Percentiles rank a stretch among this genome's conserved stretches.
phyloP scores from a whole-genome alignment of 768 basidiomycete species.

The Mycena leptocephala region DNA sequence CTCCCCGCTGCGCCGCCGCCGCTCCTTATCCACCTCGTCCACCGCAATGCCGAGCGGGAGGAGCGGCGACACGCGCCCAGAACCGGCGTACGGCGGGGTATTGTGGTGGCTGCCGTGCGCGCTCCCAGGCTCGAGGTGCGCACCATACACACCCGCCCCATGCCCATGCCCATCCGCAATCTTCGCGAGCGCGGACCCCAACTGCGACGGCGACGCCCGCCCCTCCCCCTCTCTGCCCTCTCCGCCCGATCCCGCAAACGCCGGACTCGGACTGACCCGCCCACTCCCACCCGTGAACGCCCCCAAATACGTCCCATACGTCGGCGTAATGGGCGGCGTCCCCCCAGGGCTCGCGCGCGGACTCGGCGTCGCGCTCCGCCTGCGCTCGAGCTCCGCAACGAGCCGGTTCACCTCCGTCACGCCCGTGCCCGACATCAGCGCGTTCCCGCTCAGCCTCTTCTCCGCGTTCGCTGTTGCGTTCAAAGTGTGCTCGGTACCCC shows the following conservation, averaged over 20 bases:
- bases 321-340: not conserved
- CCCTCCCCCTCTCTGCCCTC: no score
- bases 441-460: not conserved
- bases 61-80: slow-evolving; percentile 28
- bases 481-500: slow-evolving; percentile 20
- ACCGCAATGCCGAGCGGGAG: slow-evolving; percentile 37
- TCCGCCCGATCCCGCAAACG: no score
- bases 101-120: not conserved
- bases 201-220: slow-evolving; percentile 9
- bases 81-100: not conserved
- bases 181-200: slow-evolving; percentile 25
- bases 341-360: not conserved
- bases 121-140: not conserved
- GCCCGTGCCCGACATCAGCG: slow-evolving; percentile 25
- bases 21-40: slow-evolving; percentile 39
- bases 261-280: not conserved
- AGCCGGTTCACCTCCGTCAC: slow-evolving; percentile 32
- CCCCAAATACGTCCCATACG: not conserved
- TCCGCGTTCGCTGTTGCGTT: not conserved
- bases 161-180: not conserved
- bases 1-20: slow-evolving; percentile 15
- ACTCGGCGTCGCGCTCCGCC: slow-evolving; percentile 29
- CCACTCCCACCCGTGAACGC: not conserved
- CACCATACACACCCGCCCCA: not conserved
- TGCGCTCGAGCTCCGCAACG: slow-evolving; percentile 30